Evolutionary conservation across 441 rosid genomes (phyloP), one percentile per base, ranked within the genome.

Genomic region (Bocquillonia castaneifolia): DNA sequence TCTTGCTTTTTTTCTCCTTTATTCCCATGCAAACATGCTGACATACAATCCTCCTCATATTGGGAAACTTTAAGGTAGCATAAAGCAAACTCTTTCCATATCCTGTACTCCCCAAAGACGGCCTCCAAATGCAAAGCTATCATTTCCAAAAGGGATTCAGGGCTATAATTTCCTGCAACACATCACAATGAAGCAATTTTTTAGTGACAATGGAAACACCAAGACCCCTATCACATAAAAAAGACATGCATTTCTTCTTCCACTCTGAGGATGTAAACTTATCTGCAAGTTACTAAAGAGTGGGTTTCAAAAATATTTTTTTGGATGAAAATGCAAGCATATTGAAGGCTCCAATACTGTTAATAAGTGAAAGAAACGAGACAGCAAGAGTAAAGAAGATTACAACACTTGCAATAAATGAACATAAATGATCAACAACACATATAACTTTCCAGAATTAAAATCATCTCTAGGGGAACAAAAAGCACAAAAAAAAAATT

Each of bases 71-170:
- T 53, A 59, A 75, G 72, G 77, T 88, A 86, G 75, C 97, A 91
- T 58, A 61, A 61, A 32, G 95, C 93, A 34, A 93, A 81, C 78
- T 88, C 95, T 81, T 72, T 86, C 96, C 96, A 91, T 58, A 76
- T 74, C 54, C 74, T 62, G 12, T 68, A 68, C 22, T 78, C 84
- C 0, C 82, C 86, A 70, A 55, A 77, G 23, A 81, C 76, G 68
- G 89, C 91, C 73, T 91, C 96, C 76, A 91, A 75, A 80, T 93
- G 96, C 84, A 88, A 73, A 64, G 91, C 90, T 78, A 88, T 86
- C 93, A 89, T 88, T 80, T 87, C 91, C 63, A 85, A 3, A 25
- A 91, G 76, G 9, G 89, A 80, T 70, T 76, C 87, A 26, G 76
- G 64, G 71, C 74, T 61, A 57, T 85, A 93, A 45, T 74, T 68